Conservation (phyloP, 345 rosid genomes). For the Gossypium stocksii region DNA sequence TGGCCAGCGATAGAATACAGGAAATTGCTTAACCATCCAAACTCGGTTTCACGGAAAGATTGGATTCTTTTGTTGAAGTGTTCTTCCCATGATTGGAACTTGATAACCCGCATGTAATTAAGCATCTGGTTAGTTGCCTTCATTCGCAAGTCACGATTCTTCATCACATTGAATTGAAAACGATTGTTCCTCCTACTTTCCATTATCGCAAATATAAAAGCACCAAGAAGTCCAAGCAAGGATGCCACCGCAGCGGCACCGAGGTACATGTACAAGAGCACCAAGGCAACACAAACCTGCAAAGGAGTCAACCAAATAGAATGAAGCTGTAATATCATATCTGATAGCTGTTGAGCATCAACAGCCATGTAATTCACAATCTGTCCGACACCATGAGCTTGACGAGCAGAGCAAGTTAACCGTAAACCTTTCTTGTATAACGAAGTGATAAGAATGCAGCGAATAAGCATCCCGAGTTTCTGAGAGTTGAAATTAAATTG, state of each 20-base stretch:
- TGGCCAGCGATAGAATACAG: constrained; percentile 65
- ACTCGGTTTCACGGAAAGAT: constrained; percentile 64
- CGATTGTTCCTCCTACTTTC: constrained; percentile 64
- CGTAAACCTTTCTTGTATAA: constrained; percentile 74
- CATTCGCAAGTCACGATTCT: constrained; percentile 79
- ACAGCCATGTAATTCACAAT: constrained; percentile 98
- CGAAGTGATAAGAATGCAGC: constrained; percentile 77
- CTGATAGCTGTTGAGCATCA: constrained; percentile 94
- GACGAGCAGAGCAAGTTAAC: constrained; percentile 78
- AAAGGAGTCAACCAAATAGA: constrained; percentile 89
- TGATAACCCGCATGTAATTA: constrained; percentile 84
- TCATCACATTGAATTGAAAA: constrained; percentile 64
- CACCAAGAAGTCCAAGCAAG: constrained; percentile 46
- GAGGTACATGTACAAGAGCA: constrained; percentile 58
- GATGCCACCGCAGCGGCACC: constrained; percentile 59
- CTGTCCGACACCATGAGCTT: constrained; percentile 91
- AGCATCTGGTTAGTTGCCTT: constrained; percentile 95
- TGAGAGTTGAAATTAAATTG: constrained; percentile 87
- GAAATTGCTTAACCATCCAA: constrained; percentile 77
- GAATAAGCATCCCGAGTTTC: constrained; percentile 90
- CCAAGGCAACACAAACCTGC: constrained; percentile 60
- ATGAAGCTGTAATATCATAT: constrained; percentile 94
- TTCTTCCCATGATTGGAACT: constrained; percentile 95
- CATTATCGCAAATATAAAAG: constrained; percentile 41
- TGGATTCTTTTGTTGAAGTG: constrained; percentile 82